Conservation (phyloP, 2,329 filamentous ascomycete genomes). For the Hymenoscyphus fraxineus region DNA sequence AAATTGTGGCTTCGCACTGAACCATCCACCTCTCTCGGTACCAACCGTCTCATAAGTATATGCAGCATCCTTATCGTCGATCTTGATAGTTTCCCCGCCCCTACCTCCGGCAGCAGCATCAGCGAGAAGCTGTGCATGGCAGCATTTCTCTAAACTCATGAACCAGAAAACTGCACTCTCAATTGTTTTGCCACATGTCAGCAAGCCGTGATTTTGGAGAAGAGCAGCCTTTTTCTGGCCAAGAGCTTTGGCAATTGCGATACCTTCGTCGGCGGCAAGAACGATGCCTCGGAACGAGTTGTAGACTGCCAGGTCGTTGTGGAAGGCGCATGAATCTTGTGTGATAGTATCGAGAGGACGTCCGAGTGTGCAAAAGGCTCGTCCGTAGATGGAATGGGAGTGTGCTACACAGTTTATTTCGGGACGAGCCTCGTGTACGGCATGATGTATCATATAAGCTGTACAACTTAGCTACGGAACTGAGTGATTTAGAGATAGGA, state of each 20-base stretch:
- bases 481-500: background rate
- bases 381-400: slow-evolving; percentile 55
- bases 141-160: slow-evolving; percentile 47
- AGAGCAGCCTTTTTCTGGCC: slow-evolving; percentile 49
- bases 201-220: slow-evolving; percentile 52
- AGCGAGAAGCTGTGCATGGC: slow-evolving; percentile 48
- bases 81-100: slow-evolving; percentile 62
- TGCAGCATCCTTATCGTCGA: slow-evolving; percentile 62
- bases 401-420: slow-evolving; percentile 57
- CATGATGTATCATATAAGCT: slow-evolving; percentile 58
- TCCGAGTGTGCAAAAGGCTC: slow-evolving; percentile 60
- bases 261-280: slow-evolving; percentile 48
- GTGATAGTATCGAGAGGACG: slow-evolving; percentile 55
- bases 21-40: slow-evolving; percentile 59
- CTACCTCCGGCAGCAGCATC: slow-evolving; percentile 59
- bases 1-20: slow-evolving; percentile 68
- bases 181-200: slow-evolving; percentile 48
- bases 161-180: slow-evolving; percentile 54
- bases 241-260: slow-evolving; percentile 44
- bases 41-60: slow-evolving; percentile 67
- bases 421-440: slow-evolving; percentile 54
- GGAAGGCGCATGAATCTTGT: slow-evolving; percentile 53
- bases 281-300: slow-evolving; percentile 50
- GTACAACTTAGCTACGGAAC: background rate
- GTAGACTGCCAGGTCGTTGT: slow-evolving; percentile 41